Percentiles rank a stretch among this genome's conserved stretches.
Evolutionary conservation across 352 stramenopile genomes (phyloP).

Genomic region (Globisporangium nagaii): DNA sequence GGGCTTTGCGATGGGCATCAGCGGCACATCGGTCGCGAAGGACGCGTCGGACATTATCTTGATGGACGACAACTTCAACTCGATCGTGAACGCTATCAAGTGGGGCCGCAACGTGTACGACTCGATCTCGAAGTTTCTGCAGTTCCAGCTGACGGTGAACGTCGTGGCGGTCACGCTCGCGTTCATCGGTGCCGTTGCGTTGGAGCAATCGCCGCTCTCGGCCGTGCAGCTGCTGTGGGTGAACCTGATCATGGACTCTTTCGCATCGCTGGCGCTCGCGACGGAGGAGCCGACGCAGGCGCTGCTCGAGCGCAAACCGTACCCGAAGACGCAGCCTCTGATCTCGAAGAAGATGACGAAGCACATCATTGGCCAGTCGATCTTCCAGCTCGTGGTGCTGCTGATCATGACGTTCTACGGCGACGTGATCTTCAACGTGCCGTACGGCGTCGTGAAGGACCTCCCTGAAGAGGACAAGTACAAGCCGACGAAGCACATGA

Average conservation of each 20-base stretch:
- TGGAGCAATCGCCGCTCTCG: slow-evolving; percentile 77
- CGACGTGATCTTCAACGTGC: slow-evolving; percentile 46
- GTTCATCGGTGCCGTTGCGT: slow-evolving; percentile 75
- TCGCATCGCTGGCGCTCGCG: slow-evolving; percentile 92
- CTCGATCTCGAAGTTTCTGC: slow-evolving; percentile 95
- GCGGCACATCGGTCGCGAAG: slow-evolving; percentile 91
- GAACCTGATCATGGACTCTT: slow-evolving; percentile 97
- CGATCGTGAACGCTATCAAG: slow-evolving; percentile 94
- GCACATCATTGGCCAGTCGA: slow-evolving; percentile 91
- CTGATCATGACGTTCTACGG: slow-evolving; percentile 77
- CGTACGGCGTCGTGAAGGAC: slow-evolving; percentile 30
- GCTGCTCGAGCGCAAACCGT: slow-evolving; percentile 89
- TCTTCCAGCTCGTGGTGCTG: slow-evolving; percentile 88
- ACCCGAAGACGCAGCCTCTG: slow-evolving; percentile 84
- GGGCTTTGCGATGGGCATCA: slow-evolving; percentile 93
- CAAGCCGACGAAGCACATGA: slow-evolving; percentile 88
- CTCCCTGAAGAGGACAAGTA: slow-evolving; percentile 20
- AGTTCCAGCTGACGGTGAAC: slow-evolving; percentile 96
- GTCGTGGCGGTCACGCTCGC: slow-evolving; percentile 88
- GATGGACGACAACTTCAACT: slow-evolving; percentile 95
- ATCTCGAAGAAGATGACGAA: slow-evolving; percentile 92
- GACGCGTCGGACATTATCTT: slow-evolving; percentile 95
- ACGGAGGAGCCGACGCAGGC: slow-evolving; percentile 88
- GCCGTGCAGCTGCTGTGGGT: slow-evolving; percentile 97
- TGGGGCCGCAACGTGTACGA: slow-evolving; percentile 97